Evolutionary conservation across 805 yeast genomes (phyloP), one percentile per base, ranked within the genome.

Genomic region (Naumovozyma dairenensis): DNA sequence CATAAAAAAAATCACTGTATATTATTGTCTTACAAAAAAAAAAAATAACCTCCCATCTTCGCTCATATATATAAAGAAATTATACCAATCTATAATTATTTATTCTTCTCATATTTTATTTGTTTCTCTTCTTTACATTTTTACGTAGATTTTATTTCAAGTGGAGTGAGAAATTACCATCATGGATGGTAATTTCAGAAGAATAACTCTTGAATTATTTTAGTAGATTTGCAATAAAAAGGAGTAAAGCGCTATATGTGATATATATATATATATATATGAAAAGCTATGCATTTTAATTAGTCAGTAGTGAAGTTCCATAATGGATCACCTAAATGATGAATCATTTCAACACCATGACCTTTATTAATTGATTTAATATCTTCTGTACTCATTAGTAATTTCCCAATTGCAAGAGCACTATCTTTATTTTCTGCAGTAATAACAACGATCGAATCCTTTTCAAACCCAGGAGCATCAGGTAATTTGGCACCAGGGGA

Each of bases 361-460:
- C 93, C 95, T 59, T 87, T 87, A 57, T 87, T 87, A 27, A 72
- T 67, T 15, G 71, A 62, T 57, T 80, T 82, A 51, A 87, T 86
- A 31, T 87, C 96, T 47, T 82, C 89, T 2, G 94, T 80, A 46
- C 86, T 77, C 96, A 87, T 84, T 31, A 72, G 59, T 41, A 89
- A 65, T 47, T 77, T 76, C n/a, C 96, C 97, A 37, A 89, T 68
- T 5, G 96, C 96, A 59, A 89, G 63, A 0, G 96, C 94, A 49
- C 71, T 66, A 44, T 86, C 93, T 53, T 89, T 89, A 38, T 95
- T 95, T 60, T 87, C 96, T 32, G 96, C 96, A 53, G 77, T 80
- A 17, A 89, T 72, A 6, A 81, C 70, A 29, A 87, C 95, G 19
- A 82, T 69, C n/a, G 77, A 66, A 34, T 71, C 93, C 45, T 73